These are phyloP conservation scores for Sporormia fimetaria DNA, from an alignment of 495 filamentous ascomycete species.

Conservation along the genomic window DNA sequence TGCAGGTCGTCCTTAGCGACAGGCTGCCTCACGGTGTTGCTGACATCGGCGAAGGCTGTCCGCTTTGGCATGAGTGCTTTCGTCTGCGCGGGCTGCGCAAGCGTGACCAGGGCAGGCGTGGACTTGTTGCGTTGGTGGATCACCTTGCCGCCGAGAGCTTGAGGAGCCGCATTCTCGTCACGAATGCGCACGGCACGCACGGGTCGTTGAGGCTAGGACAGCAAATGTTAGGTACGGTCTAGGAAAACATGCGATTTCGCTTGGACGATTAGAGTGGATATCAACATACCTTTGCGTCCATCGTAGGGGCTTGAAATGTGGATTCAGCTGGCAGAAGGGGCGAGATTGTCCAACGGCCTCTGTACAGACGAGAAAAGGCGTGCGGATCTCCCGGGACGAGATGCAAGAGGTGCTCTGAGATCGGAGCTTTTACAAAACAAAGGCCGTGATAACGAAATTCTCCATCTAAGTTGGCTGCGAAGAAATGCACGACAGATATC, in stretches of 20 bases:
- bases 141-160: conserved; percentile 43
- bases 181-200: conserved; percentile 47
- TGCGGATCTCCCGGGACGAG: not conserved
- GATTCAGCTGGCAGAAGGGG: conserved; percentile 2
- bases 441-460: conserved; percentile 19
- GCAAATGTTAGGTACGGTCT: conserved; percentile 7
- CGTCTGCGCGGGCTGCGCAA: conserved; percentile 44
- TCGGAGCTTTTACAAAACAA: conserved; percentile 18
- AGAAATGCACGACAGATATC: conserved; percentile 15
- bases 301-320: conserved; percentile 23
- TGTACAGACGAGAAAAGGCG: conserved; percentile 18
- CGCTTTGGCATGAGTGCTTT: conserved; percentile 58
- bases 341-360: too few relatives aligned
- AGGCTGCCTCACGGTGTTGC: conserved; percentile 51
- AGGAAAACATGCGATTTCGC: not conserved
- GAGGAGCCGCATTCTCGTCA: conserved; percentile 64
- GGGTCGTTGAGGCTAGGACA: conserved; percentile 59
- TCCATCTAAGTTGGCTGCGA: conserved; percentile 23
- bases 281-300: conserved; percentile 36
- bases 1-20: conserved; percentile 37
- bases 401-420: conserved; percentile 3
- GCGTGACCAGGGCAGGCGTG: conserved; percentile 51
- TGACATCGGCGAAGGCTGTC: conserved; percentile 69
- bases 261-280: too few relatives aligned
- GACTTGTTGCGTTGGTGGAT: conserved; percentile 77